Base-by-base conservation (phyloP, 2,329 filamentous ascomycete species). In the Monosporascus sp. region DNA sequence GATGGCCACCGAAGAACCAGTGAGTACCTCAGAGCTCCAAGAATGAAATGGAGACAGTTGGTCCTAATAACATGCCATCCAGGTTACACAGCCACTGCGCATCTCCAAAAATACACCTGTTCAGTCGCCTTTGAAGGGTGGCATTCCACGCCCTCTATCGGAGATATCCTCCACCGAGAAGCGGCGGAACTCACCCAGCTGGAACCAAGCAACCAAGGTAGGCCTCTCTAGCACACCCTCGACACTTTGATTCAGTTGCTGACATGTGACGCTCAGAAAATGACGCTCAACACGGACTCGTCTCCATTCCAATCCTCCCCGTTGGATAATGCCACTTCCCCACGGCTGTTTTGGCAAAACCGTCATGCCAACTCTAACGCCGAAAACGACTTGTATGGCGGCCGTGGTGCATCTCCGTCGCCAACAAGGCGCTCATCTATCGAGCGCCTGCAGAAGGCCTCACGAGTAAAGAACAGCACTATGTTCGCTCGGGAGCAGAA, bases 391-490 rank as follows among this genome's bases (percentile, higher is more conserved):
- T 70, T 79, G 52, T 84, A 83, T 59, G 78, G 81, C 56, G 77
- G 78, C 53, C 78, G 83, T 49, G 71, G 74, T 31, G 77, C 80
- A 44, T 84, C 88, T 11, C 83, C 86, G 7, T 86, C 87, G 46
- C 85, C 89, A 22, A 86, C 84, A 53, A 88, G 90, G 65, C 86
- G 93, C 67, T 89, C 90, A 46, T 97, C 93, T 18, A 92, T 99
- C 61, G 94, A 99, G 79, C 92, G 92, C 66, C 80, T 99, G 54
- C 95, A 97, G 74, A 90, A 87, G 69, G 92, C 91, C 34, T 96
- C 93, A 51, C 88, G 94, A 55, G 94, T 99, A 65, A 96, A 93
- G 80, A 97, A 96, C 76, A 97, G 93, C 80, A 96, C 87, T 74
- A 97, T 97, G 79, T 90, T 96, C 68, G 91, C 90, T 42, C 87